Percentiles rank a stretch among this genome's conserved stretches.
Evolutionary conservation across 148 eudicot species (phyloP).

Genomic region (Beta vulgaris): DNA sequence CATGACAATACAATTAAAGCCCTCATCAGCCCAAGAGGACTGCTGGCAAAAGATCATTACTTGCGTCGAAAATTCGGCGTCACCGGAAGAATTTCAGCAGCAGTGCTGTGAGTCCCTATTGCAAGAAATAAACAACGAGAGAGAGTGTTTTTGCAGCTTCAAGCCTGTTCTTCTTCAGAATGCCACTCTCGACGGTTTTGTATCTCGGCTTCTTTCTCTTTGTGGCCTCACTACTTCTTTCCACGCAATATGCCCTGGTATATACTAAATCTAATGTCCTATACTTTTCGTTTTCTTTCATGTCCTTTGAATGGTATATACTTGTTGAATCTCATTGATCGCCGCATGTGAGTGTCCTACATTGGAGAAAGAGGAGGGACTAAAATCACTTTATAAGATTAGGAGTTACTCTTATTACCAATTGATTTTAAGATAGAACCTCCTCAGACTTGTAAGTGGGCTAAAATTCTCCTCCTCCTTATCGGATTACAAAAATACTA

Average conservation of each 20-base stretch:
- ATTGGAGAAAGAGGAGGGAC: no score
- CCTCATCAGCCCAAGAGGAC: neutral
- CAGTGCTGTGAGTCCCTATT: neutral
- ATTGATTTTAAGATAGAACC: no score
- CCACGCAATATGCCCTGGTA: neutral
- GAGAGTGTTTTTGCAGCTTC: neutral
- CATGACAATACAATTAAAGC: neutral
- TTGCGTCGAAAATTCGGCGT: neutral
- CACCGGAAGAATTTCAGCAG: neutral
- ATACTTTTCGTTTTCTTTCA: no score
- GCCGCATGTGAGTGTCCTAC: no score
- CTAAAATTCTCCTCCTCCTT: no score
- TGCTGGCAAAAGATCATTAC: neutral
- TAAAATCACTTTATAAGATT: no score
- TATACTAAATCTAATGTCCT: no score
- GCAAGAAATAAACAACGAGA: neutral
- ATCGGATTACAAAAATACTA: no score
- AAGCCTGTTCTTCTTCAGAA: neutral
- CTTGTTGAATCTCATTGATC: no score
- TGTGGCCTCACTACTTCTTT: neutral
- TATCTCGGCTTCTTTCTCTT: neutral
- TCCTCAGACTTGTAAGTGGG: no score
- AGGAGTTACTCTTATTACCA: no score
- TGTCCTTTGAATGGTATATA: no score
- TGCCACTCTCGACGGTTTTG: neutral